Evolutionary conservation across 2,329 filamentous ascomycete genomes (phyloP), one percentile per base, ranked within the genome.

Genomic region (Diaporthe destruens): DNA sequence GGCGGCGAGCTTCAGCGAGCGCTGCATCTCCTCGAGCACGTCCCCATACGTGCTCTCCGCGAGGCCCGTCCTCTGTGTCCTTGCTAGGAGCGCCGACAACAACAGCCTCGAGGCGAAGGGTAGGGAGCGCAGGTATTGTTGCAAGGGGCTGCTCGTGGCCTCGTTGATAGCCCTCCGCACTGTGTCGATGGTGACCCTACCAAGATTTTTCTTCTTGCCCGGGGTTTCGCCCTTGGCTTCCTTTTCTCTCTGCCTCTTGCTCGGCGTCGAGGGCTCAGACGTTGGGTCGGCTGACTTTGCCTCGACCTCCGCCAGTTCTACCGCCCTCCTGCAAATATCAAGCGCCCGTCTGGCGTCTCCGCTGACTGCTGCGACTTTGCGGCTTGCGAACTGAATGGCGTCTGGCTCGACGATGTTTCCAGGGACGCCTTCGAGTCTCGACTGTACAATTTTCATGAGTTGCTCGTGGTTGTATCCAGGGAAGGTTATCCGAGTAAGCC

Each of bases 381-480:
- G 91, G 77, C 94, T 96, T 4, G 96, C 96, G 79, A 99, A 99
- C 82, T 98, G 96, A 65, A 99, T 90, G 18, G 96, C 97, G 79
- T 99, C 96, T 1, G 94, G 86, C 74, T 98, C 94, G 53, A 99
- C 96, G 56, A 99, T 93, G 76, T 95, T 91, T 34, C 94, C 95
- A 1, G 94, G 92, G 0, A 98, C 94, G 69, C 94, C 94, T 79
- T 94, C 91, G 2, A 99, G 88, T 39, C 96, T 92, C n/a, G 95
- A 97, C 79, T 96, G 92, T 75, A 99, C 98, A 79, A 99, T 99
- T 77, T 93, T 93, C 93, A 98, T 98, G 53, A 99, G 88, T 82
- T 99, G 96, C 73, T 96, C 95, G 81, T 99, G 95, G 72, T 95
- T 98, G 82, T 99, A 99, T 29, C 96, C 96, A 0, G 96, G 94